Base-by-base conservation (phyloP, 768 basidiomycete genomes). In the Neoboletus brunneissimus region DNA sequence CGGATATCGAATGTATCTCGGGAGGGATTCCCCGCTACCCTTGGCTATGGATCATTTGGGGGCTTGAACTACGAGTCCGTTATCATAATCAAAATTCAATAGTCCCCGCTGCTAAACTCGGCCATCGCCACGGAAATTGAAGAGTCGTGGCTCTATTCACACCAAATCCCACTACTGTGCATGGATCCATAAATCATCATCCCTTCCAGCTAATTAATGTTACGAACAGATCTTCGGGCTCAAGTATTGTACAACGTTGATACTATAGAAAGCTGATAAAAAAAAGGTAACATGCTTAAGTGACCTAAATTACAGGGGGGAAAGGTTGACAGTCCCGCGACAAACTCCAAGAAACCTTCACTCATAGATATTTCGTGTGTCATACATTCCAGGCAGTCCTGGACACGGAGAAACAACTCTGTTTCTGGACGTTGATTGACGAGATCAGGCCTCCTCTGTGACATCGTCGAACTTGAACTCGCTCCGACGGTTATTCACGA, bases 401-500 rank as follows among this genome's bases (percentile, higher is more conserved):
- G 9, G 18, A n/a, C 44, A 20, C 6, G 12, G 18, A 45, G 27
- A 12, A 45, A 45, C 25, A 6, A 45, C 10, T 25, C 18, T 5
- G 16, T 27, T 1, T 27, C 11, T 6, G 5, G 5, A 45, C 18
- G 4, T 7, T 45, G 27, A 31, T 2, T 20, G n/a, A 45, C 3
- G 20, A 22, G 8, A 2, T 34, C 47, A 48, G 9, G 34, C 32
- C 47, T 10, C 20, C 5, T 32, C n/a, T 46, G 4, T 7, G n/a
- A 23, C 20, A 10, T 22, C 15, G 47, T 48, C 47, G 9, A 34
- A 10, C 47, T 16, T 16, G 13, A 16, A 6, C 20, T 11, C 20
- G n/a, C 74, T 71, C 53, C 48, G 56, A 29, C n/a, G 31, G 16
- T 44, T 25, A n/a, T 32, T 42, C 6, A 9, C 8, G n/a, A 20